Percentiles rank a stretch among this genome's conserved stretches.
Evolutionary conservation across 2,329 filamentous ascomycete genomes (phyloP).

Genomic region (Aspergillus texensis): DNA sequence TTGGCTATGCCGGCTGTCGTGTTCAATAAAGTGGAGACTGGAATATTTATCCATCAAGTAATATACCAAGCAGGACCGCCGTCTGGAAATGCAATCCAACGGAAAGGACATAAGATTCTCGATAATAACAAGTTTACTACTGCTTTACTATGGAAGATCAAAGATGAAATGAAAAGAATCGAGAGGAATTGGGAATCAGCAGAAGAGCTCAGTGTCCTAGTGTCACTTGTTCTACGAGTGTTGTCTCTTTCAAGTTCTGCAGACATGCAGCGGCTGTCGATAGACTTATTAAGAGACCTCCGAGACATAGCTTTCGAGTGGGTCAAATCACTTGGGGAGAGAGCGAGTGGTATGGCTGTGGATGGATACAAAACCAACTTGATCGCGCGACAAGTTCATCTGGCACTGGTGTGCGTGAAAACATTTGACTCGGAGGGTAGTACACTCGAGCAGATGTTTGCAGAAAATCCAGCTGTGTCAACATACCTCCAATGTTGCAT

Average conservation of each 20-base stretch:
- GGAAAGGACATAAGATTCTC: constrained; percentile 29
- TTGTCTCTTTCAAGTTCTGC: constrained; percentile 41
- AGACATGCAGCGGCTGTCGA: constrained; percentile 23
- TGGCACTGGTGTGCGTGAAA: constrained; percentile 46
- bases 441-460: constrained; percentile 33
- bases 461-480: constrained; percentile 27
- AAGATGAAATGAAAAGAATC: constrained; percentile 36
- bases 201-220: constrained; percentile 43
- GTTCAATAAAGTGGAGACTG: constrained; percentile 54
- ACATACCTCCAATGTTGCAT: constrained; percentile 44
- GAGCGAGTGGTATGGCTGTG: constrained; percentile 24
- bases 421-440: constrained; percentile 50
- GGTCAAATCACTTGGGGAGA: constrained; percentile 38
- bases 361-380: constrained; percentile 36
- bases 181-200: constrained; percentile 57
- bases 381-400: constrained; percentile 37
- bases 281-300: constrained; percentile 35
- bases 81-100: not conserved
- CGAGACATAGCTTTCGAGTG: constrained; percentile 45
- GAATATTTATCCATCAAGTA: constrained; percentile 53
- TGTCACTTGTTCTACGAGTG: constrained; percentile 47
- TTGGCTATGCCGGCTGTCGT: constrained; percentile 53
- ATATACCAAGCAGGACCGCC: constrained; percentile 52
- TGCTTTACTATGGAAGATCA: constrained; percentile 38
- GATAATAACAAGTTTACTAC: constrained; percentile 25